A percentile compares a stretch with the other conserved stretches of the same genome.
These are phyloP conservation scores for Lichenothelia convexa DNA, from an alignment of 495 filamentous ascomycete species.

Conservation along the genomic window DNA sequence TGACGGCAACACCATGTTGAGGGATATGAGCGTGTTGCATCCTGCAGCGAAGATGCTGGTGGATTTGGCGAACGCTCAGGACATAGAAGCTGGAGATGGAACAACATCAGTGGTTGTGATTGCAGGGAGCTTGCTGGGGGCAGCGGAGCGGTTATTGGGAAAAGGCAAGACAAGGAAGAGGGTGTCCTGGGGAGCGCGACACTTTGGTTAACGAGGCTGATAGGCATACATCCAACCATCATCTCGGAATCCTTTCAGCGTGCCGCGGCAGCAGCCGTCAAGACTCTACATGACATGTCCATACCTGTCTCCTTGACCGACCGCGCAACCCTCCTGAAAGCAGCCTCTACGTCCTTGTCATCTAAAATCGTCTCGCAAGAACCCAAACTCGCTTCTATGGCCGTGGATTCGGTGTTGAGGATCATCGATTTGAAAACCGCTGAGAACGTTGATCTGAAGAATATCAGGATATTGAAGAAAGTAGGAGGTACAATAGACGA, in stretches of 20 bases:
- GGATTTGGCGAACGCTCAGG: constrained; percentile 87
- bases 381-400: constrained; percentile 86
- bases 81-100: constrained; percentile 95
- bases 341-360: constrained; percentile 89
- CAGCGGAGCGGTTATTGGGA: constrained; percentile 69
- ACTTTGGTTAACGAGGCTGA: too few relatives aligned
- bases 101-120: constrained; percentile 98
- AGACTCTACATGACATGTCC: constrained; percentile 88
- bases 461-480: constrained; percentile 95
- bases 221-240: constrained; percentile 88
- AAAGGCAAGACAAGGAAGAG: too few relatives aligned
- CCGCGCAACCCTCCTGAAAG: constrained; percentile 77
- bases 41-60: constrained; percentile 98
- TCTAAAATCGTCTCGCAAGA: constrained; percentile 98
- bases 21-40: constrained; percentile 97
- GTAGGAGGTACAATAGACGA: constrained; percentile 96
- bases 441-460: constrained; percentile 88
- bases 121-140: constrained; percentile 80
- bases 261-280: constrained; percentile 70
- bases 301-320: constrained; percentile 81
- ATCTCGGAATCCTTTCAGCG: constrained; percentile 97
- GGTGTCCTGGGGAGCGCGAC: too few relatives aligned
- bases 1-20: constrained; percentile 97
- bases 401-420: constrained; percentile 86
- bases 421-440: constrained; percentile 89